These are phyloP conservation scores for Colletotrichum sp. DNA, from an alignment of 2,329 filamentous ascomycete species.

Conservation along the genomic window DNA sequence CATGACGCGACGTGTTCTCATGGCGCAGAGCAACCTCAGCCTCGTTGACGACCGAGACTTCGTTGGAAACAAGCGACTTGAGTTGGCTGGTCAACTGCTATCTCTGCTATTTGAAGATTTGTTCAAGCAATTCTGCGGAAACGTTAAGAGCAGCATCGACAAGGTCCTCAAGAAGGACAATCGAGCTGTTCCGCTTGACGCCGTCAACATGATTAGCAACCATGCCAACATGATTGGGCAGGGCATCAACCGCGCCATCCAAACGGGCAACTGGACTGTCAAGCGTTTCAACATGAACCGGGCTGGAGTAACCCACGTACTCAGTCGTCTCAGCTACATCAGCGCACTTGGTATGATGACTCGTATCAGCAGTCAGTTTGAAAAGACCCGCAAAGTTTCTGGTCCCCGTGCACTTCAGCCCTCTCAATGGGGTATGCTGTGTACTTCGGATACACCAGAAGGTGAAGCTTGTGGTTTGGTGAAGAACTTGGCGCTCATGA, in stretches of 20 bases:
- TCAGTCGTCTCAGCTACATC: slow-evolving; percentile 96
- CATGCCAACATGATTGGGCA: slow-evolving; percentile 88
- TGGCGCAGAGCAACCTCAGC: slow-evolving; percentile 88
- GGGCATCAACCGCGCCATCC: slow-evolving; percentile 94
- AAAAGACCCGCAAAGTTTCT: slow-evolving; percentile 96
- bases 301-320: slow-evolving; percentile 93
- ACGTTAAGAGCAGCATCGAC: slow-evolving; percentile 92
- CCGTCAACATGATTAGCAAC: slow-evolving; percentile 81
- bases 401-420: slow-evolving; percentile 95
- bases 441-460: slow-evolving; percentile 96
- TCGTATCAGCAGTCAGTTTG: slow-evolving; percentile 96
- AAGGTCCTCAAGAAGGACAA: slow-evolving; percentile 95
- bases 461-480: slow-evolving; percentile 97
- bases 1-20: slow-evolving; percentile 95
- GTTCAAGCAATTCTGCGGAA: slow-evolving; percentile 92
- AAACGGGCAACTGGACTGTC: slow-evolving; percentile 96
- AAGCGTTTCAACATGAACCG: slow-evolving; percentile 99
- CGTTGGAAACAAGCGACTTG: slow-evolving; percentile 95
- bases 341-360: slow-evolving; percentile 99
- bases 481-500: slow-evolving; percentile 98
- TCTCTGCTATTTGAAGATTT: slow-evolving; percentile 95
- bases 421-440: slow-evolving; percentile 98
- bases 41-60: slow-evolving; percentile 97
- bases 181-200: slow-evolving; percentile 86
- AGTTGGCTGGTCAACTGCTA: slow-evolving; percentile 92